phyloP scores from a whole-genome alignment of 345 rosid genomes.

The Populus tremula region DNA sequence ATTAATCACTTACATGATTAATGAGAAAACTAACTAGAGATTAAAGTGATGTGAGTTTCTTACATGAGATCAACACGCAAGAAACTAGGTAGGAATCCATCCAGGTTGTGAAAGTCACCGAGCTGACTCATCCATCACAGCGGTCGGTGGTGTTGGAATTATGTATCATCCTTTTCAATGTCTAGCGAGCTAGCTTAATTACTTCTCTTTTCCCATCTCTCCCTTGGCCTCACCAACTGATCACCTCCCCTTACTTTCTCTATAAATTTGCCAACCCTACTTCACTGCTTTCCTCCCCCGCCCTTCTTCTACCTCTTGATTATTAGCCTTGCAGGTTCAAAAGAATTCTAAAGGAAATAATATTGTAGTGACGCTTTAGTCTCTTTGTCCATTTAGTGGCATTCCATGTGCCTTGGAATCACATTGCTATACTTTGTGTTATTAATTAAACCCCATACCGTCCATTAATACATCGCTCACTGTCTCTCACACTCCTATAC shows the following conservation, averaged over 20 bases:
- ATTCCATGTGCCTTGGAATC: constrained; percentile 60
- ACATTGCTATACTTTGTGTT: constrained; percentile 36
- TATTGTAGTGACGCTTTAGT: background rate
- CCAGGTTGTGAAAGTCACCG: background rate
- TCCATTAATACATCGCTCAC: constrained; percentile 8
- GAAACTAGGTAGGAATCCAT: background rate
- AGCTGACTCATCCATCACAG: background rate
- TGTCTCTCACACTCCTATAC: background rate
- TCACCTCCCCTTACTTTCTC: constrained; percentile 2
- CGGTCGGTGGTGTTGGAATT: constrained; percentile 23
- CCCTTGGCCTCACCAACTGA: background rate
- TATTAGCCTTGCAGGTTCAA: constrained; percentile 18
- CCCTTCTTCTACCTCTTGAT: background rate
- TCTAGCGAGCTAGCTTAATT: background rate
- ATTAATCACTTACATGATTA: background rate
- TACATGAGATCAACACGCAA: background rate
- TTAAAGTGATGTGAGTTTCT: background rate
- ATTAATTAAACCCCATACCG: constrained; percentile 29
- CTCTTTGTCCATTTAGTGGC: constrained; percentile 23
- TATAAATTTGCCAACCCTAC: constrained; percentile 38
- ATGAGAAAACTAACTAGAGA: background rate
- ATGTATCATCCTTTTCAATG: background rate
- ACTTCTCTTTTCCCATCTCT: background rate
- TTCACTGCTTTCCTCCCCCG: constrained; percentile 20
- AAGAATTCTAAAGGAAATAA: constrained; percentile 9